phyloP scores from a whole-genome alignment of 768 basidiomycete species.

The Rubroboletus pulcherrimus region DNA sequence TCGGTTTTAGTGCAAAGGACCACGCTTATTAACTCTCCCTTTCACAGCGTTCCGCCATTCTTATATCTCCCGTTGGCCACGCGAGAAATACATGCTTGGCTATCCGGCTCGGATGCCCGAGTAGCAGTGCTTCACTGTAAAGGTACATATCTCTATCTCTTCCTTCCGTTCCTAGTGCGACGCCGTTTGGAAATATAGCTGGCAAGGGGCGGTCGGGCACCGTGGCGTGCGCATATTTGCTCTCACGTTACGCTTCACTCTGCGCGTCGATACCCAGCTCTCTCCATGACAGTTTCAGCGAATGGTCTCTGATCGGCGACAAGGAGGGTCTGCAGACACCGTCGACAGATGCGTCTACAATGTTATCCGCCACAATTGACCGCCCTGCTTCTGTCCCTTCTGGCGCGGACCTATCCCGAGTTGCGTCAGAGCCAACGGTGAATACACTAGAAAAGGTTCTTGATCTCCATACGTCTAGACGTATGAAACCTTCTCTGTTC shows the following conservation, averaged over 20 bases:
- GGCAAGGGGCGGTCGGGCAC: slow-evolving; percentile 86
- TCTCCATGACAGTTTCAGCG: slow-evolving; percentile 15
- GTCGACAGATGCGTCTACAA: neutral
- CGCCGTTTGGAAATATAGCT: slow-evolving; percentile 37
- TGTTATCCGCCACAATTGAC: neutral
- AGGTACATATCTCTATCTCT: slow-evolving; percentile 40
- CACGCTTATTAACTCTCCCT: neutral
- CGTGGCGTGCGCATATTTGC: slow-evolving; percentile 77
- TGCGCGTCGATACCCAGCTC: slow-evolving; percentile 34
- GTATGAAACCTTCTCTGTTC: slow-evolving; percentile 49
- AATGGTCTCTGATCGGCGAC: slow-evolving; percentile 19
- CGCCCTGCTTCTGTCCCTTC: neutral
- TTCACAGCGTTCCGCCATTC: slow-evolving; percentile 67
- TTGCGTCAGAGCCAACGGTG: slow-evolving; percentile 17
- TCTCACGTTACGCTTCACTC: slow-evolving; percentile 49
- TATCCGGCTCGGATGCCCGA: slow-evolving; percentile 57
- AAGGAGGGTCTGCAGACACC: slow-evolving; percentile 20
- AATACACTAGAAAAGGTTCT: slow-evolving; percentile 54
- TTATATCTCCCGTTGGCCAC: slow-evolving; percentile 68
- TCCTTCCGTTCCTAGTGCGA: slow-evolving; percentile 1
- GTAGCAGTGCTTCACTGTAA: slow-evolving; percentile 87
- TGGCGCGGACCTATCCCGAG: slow-evolving; percentile 8
- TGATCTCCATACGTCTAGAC: slow-evolving; percentile 62
- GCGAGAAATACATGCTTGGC: slow-evolving; percentile 72
- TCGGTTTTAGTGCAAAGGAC: slow-evolving; percentile 36